Conservation (phyloP, 2,329 filamentous ascomycete species). For the Lizonia empirigonia region DNA sequence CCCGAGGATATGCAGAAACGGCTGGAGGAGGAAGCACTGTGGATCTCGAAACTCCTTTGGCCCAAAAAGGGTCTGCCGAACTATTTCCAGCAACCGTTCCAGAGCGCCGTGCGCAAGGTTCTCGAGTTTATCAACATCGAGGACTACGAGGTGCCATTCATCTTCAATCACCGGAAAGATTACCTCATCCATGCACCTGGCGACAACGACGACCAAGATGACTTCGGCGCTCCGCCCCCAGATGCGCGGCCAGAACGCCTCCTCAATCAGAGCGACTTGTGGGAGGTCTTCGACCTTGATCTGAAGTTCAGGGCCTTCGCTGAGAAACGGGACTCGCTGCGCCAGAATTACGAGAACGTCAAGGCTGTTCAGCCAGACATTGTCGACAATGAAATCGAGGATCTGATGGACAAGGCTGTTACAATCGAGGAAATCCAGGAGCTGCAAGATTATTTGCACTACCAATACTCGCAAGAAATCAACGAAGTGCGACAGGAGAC, state of each 20-base stretch:
- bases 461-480: constrained; percentile 83
- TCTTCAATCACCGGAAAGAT: constrained; percentile 97
- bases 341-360: constrained; percentile 77
- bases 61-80: constrained; percentile 78
- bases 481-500: constrained; percentile 74
- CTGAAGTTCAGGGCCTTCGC: constrained; percentile 92
- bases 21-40: constrained; percentile 82
- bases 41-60: constrained; percentile 90
- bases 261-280: constrained; percentile 88
- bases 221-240: constrained; percentile 71
- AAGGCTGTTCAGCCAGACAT: constrained; percentile 63
- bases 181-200: constrained; percentile 88
- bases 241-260: constrained; percentile 83
- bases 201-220: constrained; percentile 62
- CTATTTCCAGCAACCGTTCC: constrained; percentile 81
- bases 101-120: constrained; percentile 86
- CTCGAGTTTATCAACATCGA: constrained; percentile 94
- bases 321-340: constrained; percentile 86
- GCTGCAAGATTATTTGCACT: constrained; percentile 94
- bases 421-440: constrained; percentile 97
- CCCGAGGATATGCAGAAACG: constrained; percentile 70
- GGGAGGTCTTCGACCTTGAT: constrained; percentile 93
- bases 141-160: constrained; percentile 94
- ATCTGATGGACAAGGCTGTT: constrained; percentile 77
- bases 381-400: constrained; percentile 76